Percentiles rank a stretch among this genome's conserved stretches.
phyloP scores from a whole-genome alignment of 2,329 filamentous ascomycete genomes.

The Epichloe festucae region DNA sequence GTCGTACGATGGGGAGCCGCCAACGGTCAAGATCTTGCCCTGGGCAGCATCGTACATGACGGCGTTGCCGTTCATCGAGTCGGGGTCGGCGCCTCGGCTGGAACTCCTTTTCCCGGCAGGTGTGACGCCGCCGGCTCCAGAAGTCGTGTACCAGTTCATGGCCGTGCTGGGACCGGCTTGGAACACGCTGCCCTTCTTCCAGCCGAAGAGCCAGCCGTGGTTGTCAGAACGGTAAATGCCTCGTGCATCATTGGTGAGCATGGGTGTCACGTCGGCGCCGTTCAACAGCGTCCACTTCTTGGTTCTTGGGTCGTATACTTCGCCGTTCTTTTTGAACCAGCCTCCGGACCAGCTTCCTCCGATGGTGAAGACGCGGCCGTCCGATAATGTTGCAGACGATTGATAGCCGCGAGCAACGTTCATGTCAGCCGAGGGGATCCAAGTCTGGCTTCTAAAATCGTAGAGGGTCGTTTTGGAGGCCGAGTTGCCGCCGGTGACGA shows the following conservation, averaged over 20 bases:
- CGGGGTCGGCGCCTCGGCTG: constrained; percentile 24
- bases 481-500: constrained; percentile 41
- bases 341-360: constrained; percentile 41
- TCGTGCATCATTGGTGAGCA: constrained; percentile 35
- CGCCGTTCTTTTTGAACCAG: constrained; percentile 39
- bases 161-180: constrained; percentile 9
- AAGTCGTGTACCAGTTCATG: constrained; percentile 43
- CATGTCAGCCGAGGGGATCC: constrained; percentile 29
- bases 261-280: constrained; percentile 30
- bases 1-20: constrained; percentile 35
- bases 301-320: constrained; percentile 33
- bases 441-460: constrained; percentile 23
- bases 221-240: constrained; percentile 32
- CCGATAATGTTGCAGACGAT: constrained; percentile 32
- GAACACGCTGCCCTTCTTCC: constrained; percentile 15
- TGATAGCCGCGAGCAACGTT: constrained; percentile 38
- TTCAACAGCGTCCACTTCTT: constrained; percentile 34
- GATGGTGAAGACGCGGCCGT: constrained; percentile 44
- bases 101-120: constrained; percentile 23
- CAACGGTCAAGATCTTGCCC: constrained; percentile 41
- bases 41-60: constrained; percentile 46
- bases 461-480: constrained; percentile 36
- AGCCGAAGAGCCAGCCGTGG: constrained; percentile 7
- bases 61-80: constrained; percentile 41
- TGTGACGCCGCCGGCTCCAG: constrained; percentile 25